A percentile compares a stretch with the other conserved stretches of the same genome.
phyloP scores from a whole-genome alignment of 169 alveolate species.

The Besnoitia besnoiti region DNA sequence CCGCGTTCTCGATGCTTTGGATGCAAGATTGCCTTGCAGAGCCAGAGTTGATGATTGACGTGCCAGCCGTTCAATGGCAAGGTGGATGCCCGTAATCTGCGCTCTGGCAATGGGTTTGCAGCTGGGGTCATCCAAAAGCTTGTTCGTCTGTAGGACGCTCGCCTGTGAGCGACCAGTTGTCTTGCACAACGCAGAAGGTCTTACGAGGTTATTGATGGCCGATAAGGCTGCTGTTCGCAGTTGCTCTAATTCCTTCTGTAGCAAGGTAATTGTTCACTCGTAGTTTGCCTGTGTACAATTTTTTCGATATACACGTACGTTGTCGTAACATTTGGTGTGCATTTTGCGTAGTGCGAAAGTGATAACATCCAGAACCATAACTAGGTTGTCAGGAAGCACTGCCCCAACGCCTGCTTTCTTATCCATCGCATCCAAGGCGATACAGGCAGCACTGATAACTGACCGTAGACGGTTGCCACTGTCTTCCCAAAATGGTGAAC shows the following conservation, averaged over 20 bases:
- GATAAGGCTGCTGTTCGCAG: background rate
- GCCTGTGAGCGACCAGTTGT: too few relatives aligned
- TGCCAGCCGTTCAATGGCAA: background rate
- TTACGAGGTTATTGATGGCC: background rate
- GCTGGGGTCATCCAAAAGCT: background rate
- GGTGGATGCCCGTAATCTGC: constrained; percentile 5
- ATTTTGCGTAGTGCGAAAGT: background rate
- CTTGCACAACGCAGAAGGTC: background rate
- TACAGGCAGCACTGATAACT: background rate
- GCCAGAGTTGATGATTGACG: background rate
- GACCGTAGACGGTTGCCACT: background rate
- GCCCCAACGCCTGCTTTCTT: background rate
- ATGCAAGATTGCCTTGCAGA: background rate
- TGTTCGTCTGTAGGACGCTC: constrained; percentile 1
- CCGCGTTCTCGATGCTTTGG: background rate
- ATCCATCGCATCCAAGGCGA: background rate
- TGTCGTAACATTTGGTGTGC: constrained; percentile 7
- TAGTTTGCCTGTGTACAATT: background rate
- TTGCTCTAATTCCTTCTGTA: background rate
- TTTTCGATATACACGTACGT: background rate
- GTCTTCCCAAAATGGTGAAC: background rate
- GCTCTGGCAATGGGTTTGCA: background rate
- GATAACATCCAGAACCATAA: constrained; percentile 9
- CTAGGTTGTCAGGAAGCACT: background rate
- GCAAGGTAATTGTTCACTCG: background rate